Evolutionary conservation across 192 early-diverging fungal species (phyloP), one percentile per base, ranked within the genome.

Genomic region (Chytriomyces confervae): DNA sequence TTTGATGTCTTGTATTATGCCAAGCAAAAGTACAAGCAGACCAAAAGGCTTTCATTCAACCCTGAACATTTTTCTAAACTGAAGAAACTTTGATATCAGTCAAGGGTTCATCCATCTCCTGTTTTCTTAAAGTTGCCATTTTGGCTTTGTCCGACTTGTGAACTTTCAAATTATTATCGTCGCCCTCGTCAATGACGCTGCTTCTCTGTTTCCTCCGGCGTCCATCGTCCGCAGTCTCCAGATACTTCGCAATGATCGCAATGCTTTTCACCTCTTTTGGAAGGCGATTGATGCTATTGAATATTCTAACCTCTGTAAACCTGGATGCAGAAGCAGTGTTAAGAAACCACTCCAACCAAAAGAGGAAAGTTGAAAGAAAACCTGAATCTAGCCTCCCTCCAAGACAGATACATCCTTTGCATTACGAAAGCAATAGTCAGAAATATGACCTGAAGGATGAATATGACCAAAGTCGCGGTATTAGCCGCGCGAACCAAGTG

Each of bases 311-410:
- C 53, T 57, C 53, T n/a, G 20, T 57, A 57, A 57, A 57, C 5
- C 53, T 57, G 53, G 3, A 20, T 20, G 20, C 20, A 57, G 3
- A 57, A n/a, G 13, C 13, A 20, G 16, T 13, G 53, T 57, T 57
- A 5, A 57, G 53, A n/a, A 13, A 57, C 53, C 20, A 36, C 20
- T n/a, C 16, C 20, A n/a, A 20, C 20, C 53, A 57, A 57, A 20
- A 1, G 13, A 5, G 53, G 5, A 13, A 57, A 57, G 1, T 2
- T 0, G 13, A n/a, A 13, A n/a, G 53, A 3, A n/a, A n/a, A 57
- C 53, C 53, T 57, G 53, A 57, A 57, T 57, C 53, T 57, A 20
- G 53, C 13, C 53, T 57, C 53, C 20, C 53, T 57, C 53, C 53
- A 57, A n/a, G 53, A n/a, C 53, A 57, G 5, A 57, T 57, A 57